phyloP scores from a whole-genome alignment of 2,329 filamentous ascomycete species.

The Trichophyton verrucosum region DNA sequence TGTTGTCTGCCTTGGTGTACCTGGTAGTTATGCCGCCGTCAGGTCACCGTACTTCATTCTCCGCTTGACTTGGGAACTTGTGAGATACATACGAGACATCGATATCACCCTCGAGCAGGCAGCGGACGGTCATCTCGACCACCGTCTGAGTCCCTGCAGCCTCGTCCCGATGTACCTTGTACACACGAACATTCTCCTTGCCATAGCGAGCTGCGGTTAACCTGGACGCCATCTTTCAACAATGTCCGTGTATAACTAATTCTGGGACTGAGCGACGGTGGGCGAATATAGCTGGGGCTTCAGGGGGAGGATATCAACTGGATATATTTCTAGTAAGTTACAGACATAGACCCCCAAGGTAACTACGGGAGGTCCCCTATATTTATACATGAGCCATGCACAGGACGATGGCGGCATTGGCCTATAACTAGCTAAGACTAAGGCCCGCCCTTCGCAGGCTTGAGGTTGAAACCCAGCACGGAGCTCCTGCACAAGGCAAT shows the following conservation, averaged over 20 bases:
- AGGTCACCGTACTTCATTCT: neutral
- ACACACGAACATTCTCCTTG: constrained; percentile 95
- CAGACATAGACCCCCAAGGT: neutral
- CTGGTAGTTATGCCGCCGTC: constrained; percentile 32
- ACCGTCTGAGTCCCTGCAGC: constrained; percentile 69
- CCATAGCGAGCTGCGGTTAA: constrained; percentile 38
- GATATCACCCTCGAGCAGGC: constrained; percentile 85
- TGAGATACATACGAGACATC: constrained; percentile 54
- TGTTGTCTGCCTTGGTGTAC: constrained; percentile 90
- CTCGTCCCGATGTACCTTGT: constrained; percentile 77
- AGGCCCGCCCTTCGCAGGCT: neutral
- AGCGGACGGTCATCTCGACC: constrained; percentile 88
- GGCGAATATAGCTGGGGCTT: neutral
- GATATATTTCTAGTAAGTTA: neutral
- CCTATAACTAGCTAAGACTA: neutral
- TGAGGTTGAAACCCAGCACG: neutral
- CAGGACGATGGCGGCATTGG: neutral
- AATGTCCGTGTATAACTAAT: neutral
- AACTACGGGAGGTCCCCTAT: neutral
- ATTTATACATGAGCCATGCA: neutral
- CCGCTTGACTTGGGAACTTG: neutral
- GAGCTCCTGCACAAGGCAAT: neutral
- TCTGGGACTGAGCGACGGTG: neutral
- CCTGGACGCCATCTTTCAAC: constrained; percentile 12
- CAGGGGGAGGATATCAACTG: neutral